Conservation (phyloP, 106 monocot genomes). For the Phalaenopsis equestris region DNA sequence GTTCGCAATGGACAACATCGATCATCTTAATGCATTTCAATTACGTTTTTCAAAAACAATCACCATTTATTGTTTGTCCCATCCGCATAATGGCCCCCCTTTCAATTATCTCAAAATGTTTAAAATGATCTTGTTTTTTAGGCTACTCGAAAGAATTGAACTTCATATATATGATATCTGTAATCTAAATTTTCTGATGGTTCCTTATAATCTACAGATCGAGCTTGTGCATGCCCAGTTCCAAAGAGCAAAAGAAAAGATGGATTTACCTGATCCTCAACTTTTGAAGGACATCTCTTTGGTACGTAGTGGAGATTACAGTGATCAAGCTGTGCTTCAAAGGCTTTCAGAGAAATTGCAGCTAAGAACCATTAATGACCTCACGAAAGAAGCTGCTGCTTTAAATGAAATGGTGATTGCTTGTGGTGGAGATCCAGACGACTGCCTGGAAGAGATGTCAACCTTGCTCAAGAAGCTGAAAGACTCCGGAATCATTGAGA, state of each 20-base stretch:
- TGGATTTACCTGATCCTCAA: conserved; percentile 35
- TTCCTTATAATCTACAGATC: conserved; percentile 24
- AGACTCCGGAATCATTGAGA: conserved; percentile 27
- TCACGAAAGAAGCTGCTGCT: conserved; percentile 55
- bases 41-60: no score
- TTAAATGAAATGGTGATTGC: conserved; percentile 45
- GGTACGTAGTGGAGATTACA: conserved; percentile 11
- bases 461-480: conserved; percentile 42
- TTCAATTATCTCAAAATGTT: neutral
- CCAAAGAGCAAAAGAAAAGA: conserved; percentile 38
- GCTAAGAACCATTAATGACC: conserved; percentile 42
- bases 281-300: conserved; percentile 27
- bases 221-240: conserved; percentile 68
- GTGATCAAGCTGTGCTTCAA: conserved; percentile 24
- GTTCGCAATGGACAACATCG: neutral
- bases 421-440: conserved; percentile 27
- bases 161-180: neutral
- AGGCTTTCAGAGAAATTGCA: conserved; percentile 58
- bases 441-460: conserved; percentile 32
- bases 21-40: neutral
- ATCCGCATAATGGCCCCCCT: neutral
- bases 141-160: neutral
- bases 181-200: neutral
- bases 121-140: neutral
- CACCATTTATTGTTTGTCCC: no score